Evolutionary conservation across 768 basidiomycete genomes (phyloP).

Genomic region (Phlebiopsis gigantea): DNA sequence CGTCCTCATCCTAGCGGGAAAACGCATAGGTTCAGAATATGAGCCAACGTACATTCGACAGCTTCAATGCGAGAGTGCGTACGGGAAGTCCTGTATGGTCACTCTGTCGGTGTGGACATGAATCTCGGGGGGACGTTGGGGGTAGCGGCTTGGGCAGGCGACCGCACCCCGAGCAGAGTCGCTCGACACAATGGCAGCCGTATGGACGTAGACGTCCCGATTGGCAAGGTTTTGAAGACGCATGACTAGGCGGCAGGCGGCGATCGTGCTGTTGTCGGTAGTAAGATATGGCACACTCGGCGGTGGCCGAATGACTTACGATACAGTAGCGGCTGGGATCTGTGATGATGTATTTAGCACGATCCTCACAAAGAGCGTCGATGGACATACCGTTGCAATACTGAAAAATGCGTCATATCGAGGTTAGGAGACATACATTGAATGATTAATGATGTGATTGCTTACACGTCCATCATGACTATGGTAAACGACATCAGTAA

Average conservation of each 20-base stretch:
- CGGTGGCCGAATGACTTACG: slow-evolving; percentile 34
- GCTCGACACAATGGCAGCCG: slow-evolving; percentile 2
- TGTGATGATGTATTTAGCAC: neutral
- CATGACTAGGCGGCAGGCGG: slow-evolving; percentile 66
- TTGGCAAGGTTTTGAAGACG: slow-evolving; percentile 52
- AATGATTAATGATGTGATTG: slow-evolving; percentile 1
- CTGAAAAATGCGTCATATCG: neutral
- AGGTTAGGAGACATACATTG: neutral
- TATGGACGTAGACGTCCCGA: slow-evolving; percentile 24
- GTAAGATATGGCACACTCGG: neutral
- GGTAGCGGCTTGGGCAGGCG: neutral
- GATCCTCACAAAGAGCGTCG: neutral
- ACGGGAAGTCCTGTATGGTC: slow-evolving; percentile 47
- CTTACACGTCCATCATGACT: slow-evolving; percentile 64
- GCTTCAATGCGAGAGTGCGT: neutral
- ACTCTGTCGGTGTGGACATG: slow-evolving; percentile 58
- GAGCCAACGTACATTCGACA: too few relatives aligned
- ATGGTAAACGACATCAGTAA: slow-evolving; percentile 5
- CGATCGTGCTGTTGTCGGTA: slow-evolving; percentile 35
- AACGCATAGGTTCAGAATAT: neutral
- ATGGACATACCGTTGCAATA: neutral
- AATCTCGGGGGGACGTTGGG: slow-evolving; percentile 35
- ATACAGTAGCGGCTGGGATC: slow-evolving; percentile 60
- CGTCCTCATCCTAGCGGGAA: neutral
- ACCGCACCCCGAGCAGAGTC: neutral